Evolutionary conservation across 2,329 filamentous ascomycete genomes (phyloP), one percentile per base, ranked within the genome.

Genomic region (Pyricularia grisea): DNA sequence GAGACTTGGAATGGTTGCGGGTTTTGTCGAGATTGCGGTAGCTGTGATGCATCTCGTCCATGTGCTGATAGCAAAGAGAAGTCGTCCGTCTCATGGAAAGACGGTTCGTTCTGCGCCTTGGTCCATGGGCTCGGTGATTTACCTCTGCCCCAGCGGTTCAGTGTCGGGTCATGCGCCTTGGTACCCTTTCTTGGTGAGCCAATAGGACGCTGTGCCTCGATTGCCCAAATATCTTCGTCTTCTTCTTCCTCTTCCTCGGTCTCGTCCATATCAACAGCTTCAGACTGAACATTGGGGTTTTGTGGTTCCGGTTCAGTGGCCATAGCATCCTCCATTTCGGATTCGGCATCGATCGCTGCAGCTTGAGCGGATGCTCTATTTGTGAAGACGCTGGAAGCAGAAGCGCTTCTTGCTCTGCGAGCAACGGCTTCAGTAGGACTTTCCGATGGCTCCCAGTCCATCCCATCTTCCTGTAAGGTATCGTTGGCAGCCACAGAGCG

Each of bases 191-290:
- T 68, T 10, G 76, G 72, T 5, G 71, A 75, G 11, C 83, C 81
- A 0, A 80, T 79, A 7, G 79, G 77, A 14, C 85, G 81, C 68
- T 82, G 79, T 12, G 85, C 86, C 73, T 88, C 86, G 28, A 87
- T 73, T 36, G 84, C 85, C 85, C 86, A 88, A 12, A 88, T 80
- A 71, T 88, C 82, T 3, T 77, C 78, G 12, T 82, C 83, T 3
- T 83, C 82, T 9, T 73, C 70, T 1, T 72, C 71, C 28, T 73
- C 70, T 1, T 72, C 71, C 28, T 36, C 68, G 33, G 69, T 55
- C 50, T 60, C n/a, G 25, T 70, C 68, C 5, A 23, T 23, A 27
- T 67, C 42, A 27, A 23, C 42, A 50, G 11, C 25, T 31, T 23
- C 28, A 31, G 28, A 25, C 20, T 67, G n/a, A 58, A 12, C 25